A percentile compares a stretch with the other conserved stretches of the same genome.
Conservation (phyloP, 495 filamentous ascomycete genomes). For the Daldinia grandis region DNA sequence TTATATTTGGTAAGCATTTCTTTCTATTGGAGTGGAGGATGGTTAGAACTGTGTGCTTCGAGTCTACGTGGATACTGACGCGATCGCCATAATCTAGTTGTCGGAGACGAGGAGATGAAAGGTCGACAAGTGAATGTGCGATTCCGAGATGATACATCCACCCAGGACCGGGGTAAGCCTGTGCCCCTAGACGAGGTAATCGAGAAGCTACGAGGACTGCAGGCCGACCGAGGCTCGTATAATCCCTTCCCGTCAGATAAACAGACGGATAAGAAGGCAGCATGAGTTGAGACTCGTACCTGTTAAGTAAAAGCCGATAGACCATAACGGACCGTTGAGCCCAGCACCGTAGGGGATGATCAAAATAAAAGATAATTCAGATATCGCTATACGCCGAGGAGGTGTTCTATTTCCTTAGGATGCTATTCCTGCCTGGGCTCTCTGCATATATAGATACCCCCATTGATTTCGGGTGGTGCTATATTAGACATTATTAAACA, state of each 20-base stretch:
- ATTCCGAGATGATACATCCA: slow-evolving; percentile 85
- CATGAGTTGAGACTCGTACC: neutral
- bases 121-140: slow-evolving; percentile 84
- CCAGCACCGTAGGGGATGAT: neutral
- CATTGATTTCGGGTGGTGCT: neutral
- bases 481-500: too few relatives aligned
- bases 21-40: neutral
- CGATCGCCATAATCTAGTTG: slow-evolving; percentile 61
- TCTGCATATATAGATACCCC: neutral
- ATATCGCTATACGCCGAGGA: neutral
- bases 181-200: slow-evolving; percentile 80
- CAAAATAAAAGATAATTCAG: neutral
- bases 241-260: slow-evolving; percentile 55
- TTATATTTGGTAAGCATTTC: slow-evolving; percentile 74
- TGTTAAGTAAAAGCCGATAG: slow-evolving; percentile 6
- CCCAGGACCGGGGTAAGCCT: slow-evolving; percentile 73
- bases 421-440: neutral
- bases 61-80: slow-evolving; percentile 14
- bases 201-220: slow-evolving; percentile 72
- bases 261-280: slow-evolving; percentile 27
- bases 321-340: neutral
- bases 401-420: neutral
- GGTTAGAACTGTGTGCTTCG: neutral
- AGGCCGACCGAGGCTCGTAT: slow-evolving; percentile 68
- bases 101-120: slow-evolving; percentile 83